Evolutionary conservation across 2,329 filamentous ascomycete genomes (phyloP), one percentile per base, ranked within the genome.

Genomic region (Pleoardoris graminearum): DNA sequence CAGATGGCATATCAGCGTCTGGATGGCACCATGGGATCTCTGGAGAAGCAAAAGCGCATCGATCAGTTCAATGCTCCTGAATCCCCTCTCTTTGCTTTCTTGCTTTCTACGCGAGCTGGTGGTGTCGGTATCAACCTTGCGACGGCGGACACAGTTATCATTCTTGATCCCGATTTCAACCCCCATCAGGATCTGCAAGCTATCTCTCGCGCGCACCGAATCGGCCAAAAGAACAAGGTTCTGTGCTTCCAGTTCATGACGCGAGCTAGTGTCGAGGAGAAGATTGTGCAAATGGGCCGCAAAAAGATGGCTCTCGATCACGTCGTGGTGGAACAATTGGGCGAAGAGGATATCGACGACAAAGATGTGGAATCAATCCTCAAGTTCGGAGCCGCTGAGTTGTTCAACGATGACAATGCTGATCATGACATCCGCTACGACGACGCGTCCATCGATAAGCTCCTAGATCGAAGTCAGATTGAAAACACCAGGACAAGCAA

Each of bases 111-210:
- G 3, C 87, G 94, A 58, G 92, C 95, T 16, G 94, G 94, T 48
- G 94, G 95, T 65, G 93, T 99, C 0, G 95, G 94, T 14, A 99
- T 99, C 78, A 99, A 99, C 68, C 81, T 99, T 50, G 94, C 94
- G 0, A 96, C 92, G 7, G 94, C 94, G 2, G 94, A 99, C 68
- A 99, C 94, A 0, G 95, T 99, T 55, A 97, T 99, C 59, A 97
- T 99, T 60, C 85, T 97, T 60, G 92, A 99, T 64, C 91, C 91
- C 0, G 94, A 99, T 68, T 97, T 96, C 79, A 99, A 99, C 57
- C 94, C 94, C 0, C 94, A 99, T 68, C 94, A 99, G 73, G 95
- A 99, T 66, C 89, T 99, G 35, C 94, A 99, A 72, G 94, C 94
- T 0, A 81, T 99, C 25, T 96, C 93, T 25, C 86, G 95, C 59